Percentiles rank a stretch among this genome's conserved stretches.
phyloP scores from a whole-genome alignment of 257 asterid species.

The Capsicum rhomboideum region DNA sequence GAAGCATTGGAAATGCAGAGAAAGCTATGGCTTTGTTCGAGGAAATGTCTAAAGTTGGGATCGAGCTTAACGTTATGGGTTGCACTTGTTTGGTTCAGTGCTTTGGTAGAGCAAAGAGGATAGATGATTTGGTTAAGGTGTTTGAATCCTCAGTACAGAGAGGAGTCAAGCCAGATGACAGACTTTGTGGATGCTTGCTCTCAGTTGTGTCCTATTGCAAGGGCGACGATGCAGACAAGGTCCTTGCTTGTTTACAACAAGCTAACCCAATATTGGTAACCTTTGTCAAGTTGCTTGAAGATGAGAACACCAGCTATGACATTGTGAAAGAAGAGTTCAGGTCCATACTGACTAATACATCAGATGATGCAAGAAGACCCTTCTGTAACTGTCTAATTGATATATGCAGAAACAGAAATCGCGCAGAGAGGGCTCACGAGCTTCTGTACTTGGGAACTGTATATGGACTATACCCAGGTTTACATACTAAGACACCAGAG shows the following conservation, averaged over 20 bases:
- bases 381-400: constrained; percentile 89
- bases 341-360: constrained; percentile 40
- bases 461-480: constrained; percentile 74
- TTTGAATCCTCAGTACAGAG: constrained; percentile 36
- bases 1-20: constrained; percentile 68
- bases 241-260: constrained; percentile 44
- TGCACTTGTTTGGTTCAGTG: constrained; percentile 88
- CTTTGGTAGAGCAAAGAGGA: constrained; percentile 62
- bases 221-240: constrained; percentile 56
- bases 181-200: constrained; percentile 77
- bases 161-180: constrained; percentile 87
- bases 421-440: constrained; percentile 64
- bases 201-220: constrained; percentile 65
- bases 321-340: constrained; percentile 54
- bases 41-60: constrained; percentile 51
- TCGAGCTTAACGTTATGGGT: constrained; percentile 82
- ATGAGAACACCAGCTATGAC: constrained; percentile 26
- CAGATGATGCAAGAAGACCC: constrained; percentile 71
- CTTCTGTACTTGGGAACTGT: constrained; percentile 59
- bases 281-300: constrained; percentile 35
- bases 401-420: constrained; percentile 50
- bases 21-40: constrained; percentile 77
- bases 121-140: constrained; percentile 66
- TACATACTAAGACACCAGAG: constrained; percentile 72
- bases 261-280: constrained; percentile 40